A percentile compares a stretch with the other conserved stretches of the same genome.
These are phyloP conservation scores for Boletus semigastroideus DNA, from an alignment of 1,284 basidiomycete genomes.

Conservation along the genomic window DNA sequence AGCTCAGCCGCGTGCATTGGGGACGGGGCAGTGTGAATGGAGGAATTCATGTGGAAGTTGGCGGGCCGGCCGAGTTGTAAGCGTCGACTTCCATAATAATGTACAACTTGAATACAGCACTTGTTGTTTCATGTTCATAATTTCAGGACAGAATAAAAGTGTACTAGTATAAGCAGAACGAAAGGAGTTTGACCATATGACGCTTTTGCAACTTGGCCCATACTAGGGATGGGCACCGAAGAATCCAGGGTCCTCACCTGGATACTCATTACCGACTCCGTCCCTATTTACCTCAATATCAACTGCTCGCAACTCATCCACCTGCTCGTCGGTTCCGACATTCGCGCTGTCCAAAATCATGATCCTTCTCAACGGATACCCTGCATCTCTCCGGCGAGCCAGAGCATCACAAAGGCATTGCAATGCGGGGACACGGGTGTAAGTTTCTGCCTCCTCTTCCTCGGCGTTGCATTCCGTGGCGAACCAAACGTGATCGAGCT, in stretches of 20 bases:
- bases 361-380: background rate
- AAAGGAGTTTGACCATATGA: too few relatives aligned
- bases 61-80: background rate
- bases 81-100: background rate
- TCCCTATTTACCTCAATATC: background rate
- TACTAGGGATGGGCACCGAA: background rate
- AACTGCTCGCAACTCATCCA: background rate
- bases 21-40: conserved; percentile 9
- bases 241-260: background rate
- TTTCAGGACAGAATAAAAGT: too few relatives aligned
- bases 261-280: background rate
- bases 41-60: conserved; percentile 13
- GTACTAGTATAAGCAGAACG: too few relatives aligned
- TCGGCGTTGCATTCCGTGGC: background rate
- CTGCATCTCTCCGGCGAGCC: conserved; percentile 1
- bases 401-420: background rate
- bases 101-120: too few relatives aligned
- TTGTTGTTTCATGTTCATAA: too few relatives aligned
- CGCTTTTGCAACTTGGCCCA: too few relatives aligned
- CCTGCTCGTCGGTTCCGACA: background rate
- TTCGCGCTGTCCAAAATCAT: background rate
- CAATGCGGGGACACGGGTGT: background rate
- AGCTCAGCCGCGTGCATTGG: conserved; percentile 20
- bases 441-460: background rate
- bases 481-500: background rate